A percentile compares a stretch with the other conserved stretches of the same genome.
Conservation (phyloP, 805 yeast species). For the Starmerella vaccinii region DNA sequence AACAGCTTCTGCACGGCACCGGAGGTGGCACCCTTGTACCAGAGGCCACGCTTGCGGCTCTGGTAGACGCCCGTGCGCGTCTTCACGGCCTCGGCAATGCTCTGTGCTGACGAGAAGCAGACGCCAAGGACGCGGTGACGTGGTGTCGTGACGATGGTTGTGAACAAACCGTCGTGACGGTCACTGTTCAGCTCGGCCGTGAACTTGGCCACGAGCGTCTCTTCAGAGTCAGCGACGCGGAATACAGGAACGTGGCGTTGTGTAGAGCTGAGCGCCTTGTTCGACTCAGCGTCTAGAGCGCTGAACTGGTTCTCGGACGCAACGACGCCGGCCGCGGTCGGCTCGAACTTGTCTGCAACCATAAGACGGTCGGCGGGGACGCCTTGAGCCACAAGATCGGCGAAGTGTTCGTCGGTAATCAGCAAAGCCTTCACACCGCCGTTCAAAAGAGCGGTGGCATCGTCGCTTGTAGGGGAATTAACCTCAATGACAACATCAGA, state of each 20-base stretch:
- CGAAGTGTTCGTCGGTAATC: slow-evolving; percentile 30
- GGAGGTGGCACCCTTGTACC: slow-evolving; percentile 95
- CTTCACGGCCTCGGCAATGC: slow-evolving; percentile 70
- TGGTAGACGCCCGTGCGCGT: slow-evolving; percentile 85
- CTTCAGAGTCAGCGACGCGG: slow-evolving; percentile 13
- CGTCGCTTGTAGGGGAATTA: slow-evolving; percentile 29
- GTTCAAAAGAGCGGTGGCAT: slow-evolving; percentile 45
- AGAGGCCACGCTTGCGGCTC: slow-evolving; percentile 77
- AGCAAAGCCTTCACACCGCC: slow-evolving; percentile 44
- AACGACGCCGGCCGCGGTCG: slow-evolving; percentile 20
- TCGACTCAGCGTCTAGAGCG: slow-evolving; percentile 14
- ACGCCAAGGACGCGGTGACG: slow-evolving; percentile 72
- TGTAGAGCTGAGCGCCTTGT: slow-evolving; percentile 13
- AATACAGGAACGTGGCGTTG: slow-evolving; percentile 23
- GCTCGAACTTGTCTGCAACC: slow-evolving; percentile 18
- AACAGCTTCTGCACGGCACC: slow-evolving; percentile 83
- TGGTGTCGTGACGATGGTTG: slow-evolving; percentile 69
- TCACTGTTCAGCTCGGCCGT: slow-evolving; percentile 35
- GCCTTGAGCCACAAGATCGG: slow-evolving; percentile 36
- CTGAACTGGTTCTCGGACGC: slow-evolving; percentile 10
- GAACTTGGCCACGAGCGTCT: slow-evolving; percentile 11
- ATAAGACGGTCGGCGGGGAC: slow-evolving; percentile 44
- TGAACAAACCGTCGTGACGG: slow-evolving; percentile 72
- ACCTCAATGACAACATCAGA: slow-evolving; percentile 6
- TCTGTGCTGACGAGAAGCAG: slow-evolving; percentile 78